A percentile compares a stretch with the other conserved stretches of the same genome.
phyloP scores from a whole-genome alignment of 345 rosid genomes.

The Eutrema japonicum region DNA sequence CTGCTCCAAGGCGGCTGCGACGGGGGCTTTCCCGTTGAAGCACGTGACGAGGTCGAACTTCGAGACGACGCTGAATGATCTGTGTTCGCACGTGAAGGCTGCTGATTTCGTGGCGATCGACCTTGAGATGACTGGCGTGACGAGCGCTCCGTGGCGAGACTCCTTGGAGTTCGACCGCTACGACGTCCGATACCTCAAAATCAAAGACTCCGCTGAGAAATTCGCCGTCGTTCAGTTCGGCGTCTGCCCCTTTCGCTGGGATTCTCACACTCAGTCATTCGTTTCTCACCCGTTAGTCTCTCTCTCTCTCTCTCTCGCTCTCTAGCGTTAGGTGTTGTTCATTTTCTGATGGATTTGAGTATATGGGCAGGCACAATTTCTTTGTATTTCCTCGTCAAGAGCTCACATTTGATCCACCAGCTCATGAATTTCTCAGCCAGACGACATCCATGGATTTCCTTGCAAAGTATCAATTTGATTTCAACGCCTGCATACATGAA shows the following conservation, averaged over 20 bases:
- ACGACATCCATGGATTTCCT: slow-evolving; percentile 83
- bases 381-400: slow-evolving; percentile 80
- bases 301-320: slow-evolving; percentile 1
- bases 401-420: slow-evolving; percentile 52
- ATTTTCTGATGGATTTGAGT: slow-evolving; percentile 10
- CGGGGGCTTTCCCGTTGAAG: slow-evolving; percentile 69
- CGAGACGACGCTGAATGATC: slow-evolving; percentile 60
- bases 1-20: slow-evolving; percentile 29
- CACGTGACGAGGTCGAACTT: slow-evolving; percentile 80
- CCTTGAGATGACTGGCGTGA: slow-evolving; percentile 92
- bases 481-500: slow-evolving; percentile 79
- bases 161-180: slow-evolving; percentile 76
- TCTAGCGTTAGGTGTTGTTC: slow-evolving; percentile 14
- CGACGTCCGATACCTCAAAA: slow-evolving; percentile 81
- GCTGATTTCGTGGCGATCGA: slow-evolving; percentile 95
- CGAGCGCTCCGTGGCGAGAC: slow-evolving; percentile 92
- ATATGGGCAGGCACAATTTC: slow-evolving; percentile 72
- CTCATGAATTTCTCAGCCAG: slow-evolving; percentile 85
- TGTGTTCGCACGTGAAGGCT: slow-evolving; percentile 60
- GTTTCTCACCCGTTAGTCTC: slow-evolving; percentile 75
- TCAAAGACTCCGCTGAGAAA: slow-evolving; percentile 94
- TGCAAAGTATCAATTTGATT: slow-evolving; percentile 89
- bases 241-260: slow-evolving; percentile 95
- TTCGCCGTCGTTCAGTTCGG: slow-evolving; percentile 97
- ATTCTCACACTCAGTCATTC: slow-evolving; percentile 62